These are phyloP conservation scores for Phytophthora sansomeana DNA, from an alignment of 352 stramenopile species.

Conservation along the genomic window DNA sequence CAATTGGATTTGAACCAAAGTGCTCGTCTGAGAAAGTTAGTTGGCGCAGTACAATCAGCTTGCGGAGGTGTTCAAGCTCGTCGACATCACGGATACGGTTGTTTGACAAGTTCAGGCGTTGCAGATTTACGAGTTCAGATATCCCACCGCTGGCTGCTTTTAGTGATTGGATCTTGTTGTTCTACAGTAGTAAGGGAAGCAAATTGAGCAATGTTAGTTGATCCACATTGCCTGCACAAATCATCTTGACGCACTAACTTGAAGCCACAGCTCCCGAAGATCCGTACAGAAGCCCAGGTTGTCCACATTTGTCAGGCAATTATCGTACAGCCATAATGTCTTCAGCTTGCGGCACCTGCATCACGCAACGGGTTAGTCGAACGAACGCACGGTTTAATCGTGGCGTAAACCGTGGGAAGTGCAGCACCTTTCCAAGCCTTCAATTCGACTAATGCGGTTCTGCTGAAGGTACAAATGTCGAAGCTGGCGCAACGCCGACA, in stretches of 20 bases:
- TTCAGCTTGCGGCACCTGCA: conserved; percentile 69
- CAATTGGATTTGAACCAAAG: conserved; percentile 86
- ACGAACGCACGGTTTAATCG: not conserved
- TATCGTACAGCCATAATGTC: conserved; percentile 83
- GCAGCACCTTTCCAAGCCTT: conserved; percentile 67
- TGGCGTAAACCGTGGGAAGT: not conserved
- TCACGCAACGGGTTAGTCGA: not conserved
- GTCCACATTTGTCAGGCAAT: conserved; percentile 67
- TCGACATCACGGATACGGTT: conserved; percentile 80
- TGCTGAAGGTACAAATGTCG: conserved; percentile 82
- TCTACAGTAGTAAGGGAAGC: conserved; percentile 27
- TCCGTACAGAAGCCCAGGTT: conserved; percentile 71
- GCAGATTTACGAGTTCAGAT: conserved; percentile 71
- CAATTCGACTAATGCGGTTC: conserved; percentile 81
- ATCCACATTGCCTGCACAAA: not conserved
- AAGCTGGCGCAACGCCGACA: conserved; percentile 68
- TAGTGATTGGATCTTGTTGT: conserved; percentile 73
- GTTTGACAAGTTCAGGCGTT: conserved; percentile 73
- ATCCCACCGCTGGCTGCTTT: conserved; percentile 48
- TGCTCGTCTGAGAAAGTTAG: conserved; percentile 82
- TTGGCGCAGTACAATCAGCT: conserved; percentile 60
- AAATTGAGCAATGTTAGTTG: not conserved
- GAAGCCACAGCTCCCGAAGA: conserved; percentile 85
- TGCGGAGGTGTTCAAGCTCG: conserved; percentile 71
- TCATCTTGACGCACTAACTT: conserved; percentile 36